Evolutionary conservation across 2,329 filamentous ascomycete genomes (phyloP), one percentile per base, ranked within the genome.

Genomic region (Fusarium begoniae): DNA sequence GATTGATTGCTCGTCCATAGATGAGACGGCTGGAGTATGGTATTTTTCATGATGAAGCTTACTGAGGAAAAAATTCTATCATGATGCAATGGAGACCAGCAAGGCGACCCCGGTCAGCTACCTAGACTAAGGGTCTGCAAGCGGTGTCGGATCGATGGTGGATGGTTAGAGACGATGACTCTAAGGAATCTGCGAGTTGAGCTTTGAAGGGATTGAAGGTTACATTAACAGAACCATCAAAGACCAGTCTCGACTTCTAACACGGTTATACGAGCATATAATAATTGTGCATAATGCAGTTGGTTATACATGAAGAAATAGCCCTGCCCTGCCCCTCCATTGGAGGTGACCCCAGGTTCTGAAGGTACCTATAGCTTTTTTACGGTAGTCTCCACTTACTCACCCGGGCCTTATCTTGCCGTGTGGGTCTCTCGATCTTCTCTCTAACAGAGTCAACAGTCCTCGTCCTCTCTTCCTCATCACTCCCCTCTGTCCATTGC

Each of bases 311-410:
- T 35, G 48, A 53, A 53, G 48, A 35, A 53, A 35, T 15, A 11
- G n/a, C 30, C 28, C 43, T 75, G 68, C n/a, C 37, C 72, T 69
- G 69, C 67, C 69, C 75, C 66, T 69, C 69, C 67, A 53, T 67
- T 32, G 45, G 32, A 54, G n/a, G 50, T 38, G 32, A 60, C 65
- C 65, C 65, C 45, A 28, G 51, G 47, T 51, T 35, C 32, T 35
- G 32, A 35, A 35, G 32, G 32, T 35, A 15, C 32, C 32, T 35
- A 35, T 35, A 35, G 14, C 32, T 35, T 35, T 50, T 32, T 50
- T 24, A 26, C 26, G 6, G 6, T 28, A 35, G 50, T 22, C 50
- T 37, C 50, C 50, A 38, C 59, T 45, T 24, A 26, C 40, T 59
- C 47, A 47, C 47, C 43, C 56, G 30, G 45, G 45, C 51, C 62